phyloP scores from a whole-genome alignment of 495 filamentous ascomycete species.

The Poronia punctata region DNA sequence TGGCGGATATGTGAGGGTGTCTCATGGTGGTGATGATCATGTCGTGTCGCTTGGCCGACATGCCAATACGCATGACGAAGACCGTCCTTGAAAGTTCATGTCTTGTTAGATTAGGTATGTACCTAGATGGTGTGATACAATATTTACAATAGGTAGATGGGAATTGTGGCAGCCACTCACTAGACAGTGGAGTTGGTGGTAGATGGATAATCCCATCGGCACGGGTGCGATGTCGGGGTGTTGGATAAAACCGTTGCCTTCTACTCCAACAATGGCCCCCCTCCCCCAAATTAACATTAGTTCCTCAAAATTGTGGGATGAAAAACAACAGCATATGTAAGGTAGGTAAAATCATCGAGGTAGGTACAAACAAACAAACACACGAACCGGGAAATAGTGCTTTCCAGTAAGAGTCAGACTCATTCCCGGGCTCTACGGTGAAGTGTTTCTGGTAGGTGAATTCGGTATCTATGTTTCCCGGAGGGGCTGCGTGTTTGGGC shows the following conservation, averaged over 20 bases:
- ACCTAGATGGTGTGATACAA: too few species aligned
- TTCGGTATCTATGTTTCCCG: not conserved
- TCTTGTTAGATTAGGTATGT: too few species aligned
- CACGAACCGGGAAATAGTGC: not conserved
- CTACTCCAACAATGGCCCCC: not conserved
- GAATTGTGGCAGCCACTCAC: not conserved
- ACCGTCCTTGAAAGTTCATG: too few species aligned
- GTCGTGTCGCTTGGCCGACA: too few species aligned
- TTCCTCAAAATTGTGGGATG: not conserved
- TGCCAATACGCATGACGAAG: too few species aligned
- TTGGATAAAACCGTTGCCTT: not conserved
- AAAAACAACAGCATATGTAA: not conserved
- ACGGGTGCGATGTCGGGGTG: not conserved
- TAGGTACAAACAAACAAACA: not conserved
- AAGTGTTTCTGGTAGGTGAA: not conserved
- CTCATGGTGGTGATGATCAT: conserved; percentile 1
- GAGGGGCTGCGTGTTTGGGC: too few species aligned
- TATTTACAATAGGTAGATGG: too few species aligned
- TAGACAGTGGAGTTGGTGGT: conserved; percentile 16
- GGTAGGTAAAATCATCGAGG: not conserved
- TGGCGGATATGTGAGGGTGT: conserved; percentile 12
- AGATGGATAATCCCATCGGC: conserved; percentile 1
- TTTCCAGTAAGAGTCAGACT: not conserved
- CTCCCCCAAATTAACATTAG: not conserved
- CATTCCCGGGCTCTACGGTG: not conserved